These are phyloP conservation scores for Wickerhamomyces bovis DNA, from an alignment of 805 yeast genomes.

Conservation along the genomic window DNA sequence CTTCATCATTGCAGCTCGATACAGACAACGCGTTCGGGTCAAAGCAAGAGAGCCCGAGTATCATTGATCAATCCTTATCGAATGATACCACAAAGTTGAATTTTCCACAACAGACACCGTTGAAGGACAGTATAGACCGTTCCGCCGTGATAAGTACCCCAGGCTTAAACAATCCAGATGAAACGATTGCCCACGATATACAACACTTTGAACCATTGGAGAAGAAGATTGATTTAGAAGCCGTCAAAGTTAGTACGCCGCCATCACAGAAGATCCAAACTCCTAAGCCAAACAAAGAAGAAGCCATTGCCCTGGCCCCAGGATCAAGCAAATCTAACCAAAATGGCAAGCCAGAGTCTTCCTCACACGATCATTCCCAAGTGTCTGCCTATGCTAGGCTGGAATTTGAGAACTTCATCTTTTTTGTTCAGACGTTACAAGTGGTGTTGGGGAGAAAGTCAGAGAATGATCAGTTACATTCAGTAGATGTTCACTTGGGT, in stretches of 20 bases:
- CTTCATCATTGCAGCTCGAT: not conserved
- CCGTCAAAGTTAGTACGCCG: not conserved
- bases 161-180: conserved; percentile 9
- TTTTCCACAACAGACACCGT: not conserved
- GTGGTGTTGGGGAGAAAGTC: conserved; percentile 89
- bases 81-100: not conserved
- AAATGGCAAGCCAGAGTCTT: conserved; percentile 3
- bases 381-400: conserved; percentile 58
- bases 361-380: conserved; percentile 23
- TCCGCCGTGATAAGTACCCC: not conserved
- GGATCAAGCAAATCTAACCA: conserved; percentile 8
- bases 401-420: conserved; percentile 89
- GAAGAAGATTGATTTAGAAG: not conserved
- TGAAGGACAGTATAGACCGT: not conserved
- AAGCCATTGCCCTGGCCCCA: conserved; percentile 13
- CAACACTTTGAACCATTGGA: not conserved
- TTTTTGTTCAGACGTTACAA: conserved; percentile 93
- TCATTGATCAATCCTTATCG: not conserved
- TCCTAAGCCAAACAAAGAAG: conserved; percentile 6
- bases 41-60: conserved; percentile 5
- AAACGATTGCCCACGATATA: conserved; percentile 9
- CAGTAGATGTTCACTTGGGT: conserved; percentile 90
- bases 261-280: not conserved
- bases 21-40: not conserved
- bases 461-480: conserved; percentile 59